Conservation (phyloP, 805 yeast species). For the Vanderwaltozyma polyspora region DNA sequence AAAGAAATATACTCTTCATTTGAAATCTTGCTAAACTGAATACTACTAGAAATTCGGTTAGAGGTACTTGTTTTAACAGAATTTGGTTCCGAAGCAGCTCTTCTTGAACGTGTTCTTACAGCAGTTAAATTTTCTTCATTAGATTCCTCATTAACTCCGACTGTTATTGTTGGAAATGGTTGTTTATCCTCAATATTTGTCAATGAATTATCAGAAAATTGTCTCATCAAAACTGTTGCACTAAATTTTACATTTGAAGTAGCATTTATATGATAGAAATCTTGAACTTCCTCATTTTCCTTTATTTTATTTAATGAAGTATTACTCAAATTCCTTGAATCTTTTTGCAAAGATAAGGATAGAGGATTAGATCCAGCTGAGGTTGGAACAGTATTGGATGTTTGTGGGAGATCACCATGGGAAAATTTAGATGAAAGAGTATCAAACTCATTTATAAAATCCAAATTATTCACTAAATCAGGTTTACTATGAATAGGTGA, state of each 20-base stretch:
- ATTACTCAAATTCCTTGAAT: slow-evolving; percentile 15
- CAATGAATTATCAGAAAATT: slow-evolving; percentile 1
- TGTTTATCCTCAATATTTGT: slow-evolving; percentile 3
- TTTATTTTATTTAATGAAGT: slow-evolving; percentile 26
- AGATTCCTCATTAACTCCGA: slow-evolving; percentile 6
- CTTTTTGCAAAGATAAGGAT: slow-evolving; percentile 4
- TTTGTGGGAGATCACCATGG: too few species aligned
- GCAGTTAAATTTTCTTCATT: background rate
- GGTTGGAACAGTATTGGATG: slow-evolving; percentile 5
- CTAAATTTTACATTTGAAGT: background rate
- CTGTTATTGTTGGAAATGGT: slow-evolving; percentile 18
- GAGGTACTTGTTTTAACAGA: slow-evolving; percentile 32
- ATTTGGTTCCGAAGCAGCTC: slow-evolving; percentile 81
- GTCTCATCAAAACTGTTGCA: background rate
- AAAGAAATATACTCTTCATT: background rate
- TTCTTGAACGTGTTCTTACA: slow-evolving; percentile 34
- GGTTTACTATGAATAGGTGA: too few species aligned
- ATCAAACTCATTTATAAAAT: background rate
- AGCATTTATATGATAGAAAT: slow-evolving; percentile 3
- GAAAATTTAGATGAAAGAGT: background rate
- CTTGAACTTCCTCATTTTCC: slow-evolving; percentile 24
- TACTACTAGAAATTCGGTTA: slow-evolving; percentile 7
- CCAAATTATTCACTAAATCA: too few species aligned
- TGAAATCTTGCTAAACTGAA: background rate
- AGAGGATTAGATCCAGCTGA: slow-evolving; percentile 5